phyloP scores from a whole-genome alignment of 2,329 filamentous ascomycete species.

The Aspergillus sp. region DNA sequence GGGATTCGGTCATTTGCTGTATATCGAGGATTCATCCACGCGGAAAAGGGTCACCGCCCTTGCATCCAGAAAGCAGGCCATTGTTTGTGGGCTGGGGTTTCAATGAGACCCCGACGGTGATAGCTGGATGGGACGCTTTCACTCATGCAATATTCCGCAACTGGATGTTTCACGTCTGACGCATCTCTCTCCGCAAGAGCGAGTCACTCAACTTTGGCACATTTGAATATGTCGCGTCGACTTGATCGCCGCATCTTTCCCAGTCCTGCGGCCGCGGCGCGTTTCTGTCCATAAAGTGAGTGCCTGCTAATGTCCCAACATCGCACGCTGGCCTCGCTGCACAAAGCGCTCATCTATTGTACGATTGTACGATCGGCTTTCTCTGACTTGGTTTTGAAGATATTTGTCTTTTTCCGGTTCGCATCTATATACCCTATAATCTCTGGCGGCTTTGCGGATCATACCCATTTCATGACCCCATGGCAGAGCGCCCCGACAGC shows the following conservation, averaged over 20 bases:
- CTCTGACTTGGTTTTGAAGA: conserved; percentile 2
- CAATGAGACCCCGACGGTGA: not conserved
- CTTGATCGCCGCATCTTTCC: not conserved
- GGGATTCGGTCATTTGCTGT: not conserved
- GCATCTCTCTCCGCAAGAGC: not conserved
- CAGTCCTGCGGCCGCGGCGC: not conserved
- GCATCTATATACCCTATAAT: conserved; percentile 7
- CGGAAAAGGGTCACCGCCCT: not conserved
- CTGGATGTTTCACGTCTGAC: too few species aligned
- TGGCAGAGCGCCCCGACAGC: not conserved
- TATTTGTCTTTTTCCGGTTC: not conserved
- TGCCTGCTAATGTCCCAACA: not conserved
- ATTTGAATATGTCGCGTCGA: not conserved
- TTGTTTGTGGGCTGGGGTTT: not conserved
- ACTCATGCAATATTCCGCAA: not conserved
- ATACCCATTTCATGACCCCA: not conserved
- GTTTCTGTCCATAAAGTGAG: not conserved
- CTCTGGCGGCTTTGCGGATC: conserved; percentile 11
- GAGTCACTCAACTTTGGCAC: not conserved
- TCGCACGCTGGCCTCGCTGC: not conserved
- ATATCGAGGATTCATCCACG: not conserved
- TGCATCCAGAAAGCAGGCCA: not conserved
- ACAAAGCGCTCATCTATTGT: not conserved
- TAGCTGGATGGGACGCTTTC: not conserved
- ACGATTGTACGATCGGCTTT: not conserved